These are phyloP conservation scores for Yueomyces sp. DNA, from an alignment of 805 yeast species.

Conservation along the genomic window DNA sequence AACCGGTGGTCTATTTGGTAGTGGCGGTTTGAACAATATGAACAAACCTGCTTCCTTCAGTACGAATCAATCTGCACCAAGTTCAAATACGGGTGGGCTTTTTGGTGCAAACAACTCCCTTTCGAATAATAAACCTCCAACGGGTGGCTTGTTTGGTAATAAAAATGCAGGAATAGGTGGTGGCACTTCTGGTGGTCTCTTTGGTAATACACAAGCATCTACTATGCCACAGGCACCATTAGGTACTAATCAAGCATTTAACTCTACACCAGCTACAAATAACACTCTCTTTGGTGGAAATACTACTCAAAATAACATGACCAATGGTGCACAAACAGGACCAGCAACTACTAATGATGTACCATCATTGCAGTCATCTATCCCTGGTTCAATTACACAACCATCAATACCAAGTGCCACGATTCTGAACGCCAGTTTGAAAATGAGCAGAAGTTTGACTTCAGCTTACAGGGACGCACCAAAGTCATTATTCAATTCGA, in stretches of 20 bases:
- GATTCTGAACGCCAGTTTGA: conserved; percentile 33
- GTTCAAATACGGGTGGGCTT: conserved; percentile 22
- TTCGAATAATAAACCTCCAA: not conserved
- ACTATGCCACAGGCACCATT: not conserved
- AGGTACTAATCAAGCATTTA: too few species aligned
- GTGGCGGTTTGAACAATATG: not conserved
- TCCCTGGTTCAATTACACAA: conserved; percentile 24
- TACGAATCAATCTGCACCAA: conserved; percentile 2
- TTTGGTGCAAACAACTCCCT: conserved; percentile 5
- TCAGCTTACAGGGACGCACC: conserved; percentile 56
- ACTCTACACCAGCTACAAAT: too few species aligned
- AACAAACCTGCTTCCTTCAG: not conserved
- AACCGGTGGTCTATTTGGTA: conserved; percentile 1
- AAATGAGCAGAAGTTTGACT: conserved; percentile 47
- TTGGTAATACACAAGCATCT: conserved; percentile 19
- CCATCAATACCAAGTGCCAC: conserved; percentile 33
- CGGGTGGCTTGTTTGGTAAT: conserved; percentile 26
- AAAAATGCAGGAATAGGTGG: conserved; percentile 1
- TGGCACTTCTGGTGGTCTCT: conserved; percentile 15
- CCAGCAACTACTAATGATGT: conserved; percentile 27
- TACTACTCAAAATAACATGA: too few species aligned
- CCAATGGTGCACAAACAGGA: conserved; percentile 3
- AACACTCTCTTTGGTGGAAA: too few species aligned
- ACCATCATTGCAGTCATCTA: conserved; percentile 15
- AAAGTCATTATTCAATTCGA: conserved; percentile 35